Evolutionary conservation across 164 flowering plant species (phyloP), one percentile per base, ranked within the genome.

Genomic region (Malania oleifera): DNA sequence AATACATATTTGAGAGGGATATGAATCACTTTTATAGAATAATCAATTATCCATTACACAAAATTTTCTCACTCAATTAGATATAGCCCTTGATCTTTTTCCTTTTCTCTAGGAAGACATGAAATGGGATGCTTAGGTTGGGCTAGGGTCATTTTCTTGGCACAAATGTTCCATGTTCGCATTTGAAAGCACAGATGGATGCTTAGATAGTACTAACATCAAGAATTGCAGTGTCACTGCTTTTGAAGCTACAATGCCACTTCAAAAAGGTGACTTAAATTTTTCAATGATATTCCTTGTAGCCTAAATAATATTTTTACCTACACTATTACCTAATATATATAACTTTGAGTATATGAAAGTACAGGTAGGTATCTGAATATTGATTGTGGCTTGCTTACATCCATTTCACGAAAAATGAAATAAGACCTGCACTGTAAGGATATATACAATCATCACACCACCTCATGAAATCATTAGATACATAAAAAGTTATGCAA

Each of bases 391-490:
- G 97, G 89, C 23, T 52, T 67, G 68, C 62, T 78, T 31, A 66
- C 82, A 71, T 93, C 96, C 82, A 93, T 72, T 31, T 72, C 86
- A 66, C 90, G 99, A 69, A 93, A 93, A 92, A 93, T 82, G 61
- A 90, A 88, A 66, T 93, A 93, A 37, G 97, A 89, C 70, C 98
- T 89, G 82, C 88, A 87, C 98, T 93, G 88, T 61, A 46, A 59
- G n/a, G 59, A 12, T n/a, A 43, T 25, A 63, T 34, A 64, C 11
- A 65, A 49, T 60, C 24, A 59, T 58, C 26, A 39, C 5, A 48
- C 28, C 13, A 54, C 19, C 23, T 18, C 23, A 39, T 28, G 52
- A 15, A 37, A 8, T 28, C 44, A 50, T 22, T 34, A 46, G 50
- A 57, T 14, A n/a, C n/a, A n/a, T n/a, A n/a, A n/a, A n/a, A n/a